These are phyloP conservation scores for Linderina pennispora DNA, from an alignment of 192 early-diverging fungal genomes.

Conservation along the genomic window DNA sequence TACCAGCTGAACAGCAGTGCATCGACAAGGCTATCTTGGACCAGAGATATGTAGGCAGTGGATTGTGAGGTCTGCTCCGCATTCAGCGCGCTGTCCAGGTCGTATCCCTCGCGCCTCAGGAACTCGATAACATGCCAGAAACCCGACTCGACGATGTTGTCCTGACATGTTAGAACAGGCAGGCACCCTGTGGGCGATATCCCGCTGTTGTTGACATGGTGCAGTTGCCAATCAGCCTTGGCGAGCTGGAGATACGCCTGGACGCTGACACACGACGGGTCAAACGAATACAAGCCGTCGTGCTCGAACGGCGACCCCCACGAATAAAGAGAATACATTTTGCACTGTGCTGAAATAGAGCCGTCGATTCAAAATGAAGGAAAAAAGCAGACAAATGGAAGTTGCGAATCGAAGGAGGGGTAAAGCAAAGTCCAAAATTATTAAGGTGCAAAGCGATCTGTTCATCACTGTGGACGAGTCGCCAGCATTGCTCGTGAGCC, in stretches of 20 bases:
- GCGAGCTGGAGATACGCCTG: slow-evolving; percentile 43
- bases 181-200: slow-evolving; percentile 30
- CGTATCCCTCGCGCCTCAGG: slow-evolving; percentile 24
- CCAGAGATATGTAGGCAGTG: slow-evolving; percentile 53
- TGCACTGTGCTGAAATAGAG: background rate
- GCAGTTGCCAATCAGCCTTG: slow-evolving; percentile 36
- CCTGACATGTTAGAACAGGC: slow-evolving; percentile 14
- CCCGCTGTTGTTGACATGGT: slow-evolving; percentile 17
- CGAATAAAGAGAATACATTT: slow-evolving; percentile 36
- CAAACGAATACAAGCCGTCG: slow-evolving; percentile 35
- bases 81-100: slow-evolving; percentile 14
- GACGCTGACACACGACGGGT: slow-evolving; percentile 32
- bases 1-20: slow-evolving; percentile 80
- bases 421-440: background rate
- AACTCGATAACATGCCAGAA: slow-evolving; percentile 35
- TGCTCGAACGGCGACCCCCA: slow-evolving; percentile 40
- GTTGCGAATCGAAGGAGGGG: too few relatives aligned
- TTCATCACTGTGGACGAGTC: too few relatives aligned
- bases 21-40: slow-evolving; percentile 76
- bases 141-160: slow-evolving; percentile 27
- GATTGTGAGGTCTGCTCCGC: slow-evolving; percentile 32
- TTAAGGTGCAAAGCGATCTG: too few relatives aligned
- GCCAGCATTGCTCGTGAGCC: too few relatives aligned
- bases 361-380: too few relatives aligned
- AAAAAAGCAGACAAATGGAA: too few relatives aligned